Percentiles rank a stretch among this genome's conserved stretches.
These are phyloP conservation scores for Pontederia paniculata DNA, from an alignment of 176 grass and related monocot genomes.

Conservation along the genomic window DNA sequence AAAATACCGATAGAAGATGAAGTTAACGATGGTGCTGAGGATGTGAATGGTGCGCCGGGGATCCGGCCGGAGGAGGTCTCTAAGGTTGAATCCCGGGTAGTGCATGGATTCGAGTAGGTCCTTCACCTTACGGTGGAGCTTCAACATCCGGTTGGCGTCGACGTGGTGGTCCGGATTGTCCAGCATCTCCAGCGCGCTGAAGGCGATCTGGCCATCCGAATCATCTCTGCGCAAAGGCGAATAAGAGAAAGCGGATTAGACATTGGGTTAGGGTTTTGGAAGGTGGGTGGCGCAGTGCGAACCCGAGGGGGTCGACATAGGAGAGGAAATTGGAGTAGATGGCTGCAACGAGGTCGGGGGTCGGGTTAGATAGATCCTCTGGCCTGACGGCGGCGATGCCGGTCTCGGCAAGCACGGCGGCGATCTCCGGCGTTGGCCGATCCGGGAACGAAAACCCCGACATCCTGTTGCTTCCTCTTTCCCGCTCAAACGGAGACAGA, in stretches of 20 bases:
- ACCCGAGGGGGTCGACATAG: conserved; percentile 20
- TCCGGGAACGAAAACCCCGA: conserved; percentile 37
- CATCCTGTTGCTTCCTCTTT: conserved; percentile 2
- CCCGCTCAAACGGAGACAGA: background rate
- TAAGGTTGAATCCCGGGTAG: conserved; percentile 34
- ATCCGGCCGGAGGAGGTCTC: conserved; percentile 41
- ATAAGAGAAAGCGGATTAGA: background rate
- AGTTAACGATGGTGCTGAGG: conserved; percentile 73
- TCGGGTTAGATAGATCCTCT: conserved; percentile 31
- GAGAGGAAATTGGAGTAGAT: conserved; percentile 32
- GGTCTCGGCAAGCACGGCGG: conserved; percentile 9
- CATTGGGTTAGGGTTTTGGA: background rate
- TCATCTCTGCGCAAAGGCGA: conserved; percentile 22
- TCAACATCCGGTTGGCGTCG: conserved; percentile 11
- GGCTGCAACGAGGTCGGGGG: conserved; percentile 23
- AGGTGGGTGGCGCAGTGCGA: background rate
- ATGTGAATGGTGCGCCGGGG: conserved; percentile 25
- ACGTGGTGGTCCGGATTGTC: conserved; percentile 58
- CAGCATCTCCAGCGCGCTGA: conserved; percentile 29
- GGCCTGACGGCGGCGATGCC: conserved; percentile 28
- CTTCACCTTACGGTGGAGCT: conserved; percentile 23
- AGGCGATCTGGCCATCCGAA: conserved; percentile 47
- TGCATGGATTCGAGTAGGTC: conserved; percentile 44
- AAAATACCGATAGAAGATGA: conserved; percentile 40
- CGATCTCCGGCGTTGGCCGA: conserved; percentile 27